phyloP scores from a whole-genome alignment of 2,329 filamentous ascomycete species.

The Aspergillus ruber region DNA sequence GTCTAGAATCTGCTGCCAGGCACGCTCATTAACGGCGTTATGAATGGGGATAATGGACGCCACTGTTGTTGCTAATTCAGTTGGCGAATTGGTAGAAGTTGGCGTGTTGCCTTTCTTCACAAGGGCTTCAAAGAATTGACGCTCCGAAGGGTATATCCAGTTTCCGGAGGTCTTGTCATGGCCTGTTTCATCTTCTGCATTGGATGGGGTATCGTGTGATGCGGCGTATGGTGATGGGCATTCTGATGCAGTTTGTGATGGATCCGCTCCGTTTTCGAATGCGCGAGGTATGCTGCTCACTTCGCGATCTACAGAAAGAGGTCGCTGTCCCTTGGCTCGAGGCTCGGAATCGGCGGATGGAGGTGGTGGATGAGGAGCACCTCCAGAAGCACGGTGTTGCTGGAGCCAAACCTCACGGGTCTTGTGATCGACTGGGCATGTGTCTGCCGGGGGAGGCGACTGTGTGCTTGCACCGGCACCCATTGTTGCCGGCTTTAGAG shows the following conservation, averaged over 20 bases:
- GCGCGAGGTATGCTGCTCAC: constrained; percentile 73
- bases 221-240: constrained; percentile 27
- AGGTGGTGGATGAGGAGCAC: constrained; percentile 29
- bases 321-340: constrained; percentile 26
- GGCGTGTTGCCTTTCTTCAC: constrained; percentile 77
- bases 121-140: constrained; percentile 98
- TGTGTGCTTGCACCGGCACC: constrained; percentile 34
- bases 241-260: constrained; percentile 17
- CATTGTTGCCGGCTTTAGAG: constrained; percentile 21
- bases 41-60: constrained; percentile 91
- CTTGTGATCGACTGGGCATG: constrained; percentile 86
- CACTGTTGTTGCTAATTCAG: constrained; percentile 63
- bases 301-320: constrained; percentile 62
- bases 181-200: constrained; percentile 72
- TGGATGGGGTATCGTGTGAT: constrained; percentile 49
- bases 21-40: constrained; percentile 95
- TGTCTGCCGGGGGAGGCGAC: constrained; percentile 22
- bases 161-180: constrained; percentile 66
- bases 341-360: constrained; percentile 17
- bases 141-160: constrained; percentile 95
- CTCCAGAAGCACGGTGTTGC: constrained; percentile 35
- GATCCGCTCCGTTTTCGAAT: constrained; percentile 16
- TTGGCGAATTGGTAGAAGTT: constrained; percentile 39
- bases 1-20: constrained; percentile 82
- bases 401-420: constrained; percentile 81